Evolutionary conservation across 1,284 basidiomycete species (phyloP), one percentile per base, ranked within the genome.

Genomic region (Irpex sp.): DNA sequence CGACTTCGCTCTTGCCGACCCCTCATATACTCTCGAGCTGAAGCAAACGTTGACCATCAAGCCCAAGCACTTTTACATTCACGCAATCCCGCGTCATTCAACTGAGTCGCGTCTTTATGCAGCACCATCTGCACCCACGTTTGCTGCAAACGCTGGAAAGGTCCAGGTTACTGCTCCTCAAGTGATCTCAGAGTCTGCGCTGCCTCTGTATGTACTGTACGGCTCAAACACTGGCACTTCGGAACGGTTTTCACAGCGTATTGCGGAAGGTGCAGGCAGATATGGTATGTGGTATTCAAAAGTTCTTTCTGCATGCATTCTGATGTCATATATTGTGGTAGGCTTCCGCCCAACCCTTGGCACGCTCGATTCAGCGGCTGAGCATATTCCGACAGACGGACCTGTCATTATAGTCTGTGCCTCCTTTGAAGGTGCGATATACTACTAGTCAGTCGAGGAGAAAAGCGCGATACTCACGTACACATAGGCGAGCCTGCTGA

Each of bases 171-270:
- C 40, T 4, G 40, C n/a, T 47, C 40, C 40, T 13, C 13, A n/a
- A 47, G n/a, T n/a, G 2, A 47, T 47, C 13, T 8, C 26, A 31
- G 17, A 52, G 19, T 58, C 57, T 51, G 61, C 60, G 58, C 64
- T 67, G 44, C 76, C 76, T 31, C 55, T 81, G 52, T 78, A 80
- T 64, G 71, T 81, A 5, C 68, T 82, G 21, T 81, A 80, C 66
- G 81, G 81, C 0, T 81, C 79, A 44, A 84, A 84, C 72, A 79
- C 80, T 0, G 82, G 82, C 2, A 80, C 78, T 1, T 83, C 79
- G 37, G 80, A 83, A 68, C 75, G 78, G 11, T 82, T 84, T 63
- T 81, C 82, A 1, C 79, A 81, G 68, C 72, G 82, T 31, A 69
- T 84, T 19, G 79, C 77, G 0, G 75, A 74, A 21, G 77, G 77